These are phyloP conservation scores for Mycena capillaripes DNA, from an alignment of 768 basidiomycete species.

Conservation along the genomic window DNA sequence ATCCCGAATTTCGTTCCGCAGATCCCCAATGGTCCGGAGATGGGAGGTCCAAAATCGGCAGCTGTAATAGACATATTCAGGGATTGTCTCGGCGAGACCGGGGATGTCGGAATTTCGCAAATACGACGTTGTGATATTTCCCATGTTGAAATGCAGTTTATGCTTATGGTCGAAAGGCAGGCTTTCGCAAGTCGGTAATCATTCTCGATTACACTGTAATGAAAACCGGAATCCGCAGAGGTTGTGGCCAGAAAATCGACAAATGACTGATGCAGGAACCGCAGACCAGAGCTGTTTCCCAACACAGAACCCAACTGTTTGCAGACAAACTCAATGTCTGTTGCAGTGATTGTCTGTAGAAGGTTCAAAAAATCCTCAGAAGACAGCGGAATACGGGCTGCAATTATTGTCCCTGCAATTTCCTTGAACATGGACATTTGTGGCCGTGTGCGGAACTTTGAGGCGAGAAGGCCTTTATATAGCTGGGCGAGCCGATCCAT, in stretches of 20 bases:
- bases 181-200: neutral
- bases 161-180: neutral
- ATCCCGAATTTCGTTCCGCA: neutral
- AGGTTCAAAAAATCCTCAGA: neutral
- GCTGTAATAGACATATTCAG: neutral
- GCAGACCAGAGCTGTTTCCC: neutral
- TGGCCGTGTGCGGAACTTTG: neutral
- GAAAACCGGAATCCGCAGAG: neutral
- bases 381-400: neutral
- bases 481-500: neutral
- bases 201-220: neutral
- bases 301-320: neutral
- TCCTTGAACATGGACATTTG: neutral
- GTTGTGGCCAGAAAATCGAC: neutral
- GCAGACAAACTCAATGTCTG: neutral
- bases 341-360: neutral
- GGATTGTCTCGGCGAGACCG: neutral
- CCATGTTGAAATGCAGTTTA: constrained; percentile 17
- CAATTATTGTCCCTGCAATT: neutral
- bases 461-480: neutral
- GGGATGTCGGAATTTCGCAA: neutral
- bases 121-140: neutral
- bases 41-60: neutral
- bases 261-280: constrained; percentile 20
- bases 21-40: neutral